Evolutionary conservation across 1,284 basidiomycete genomes (phyloP).

Genomic region (Papiliotrema flavescens): DNA sequence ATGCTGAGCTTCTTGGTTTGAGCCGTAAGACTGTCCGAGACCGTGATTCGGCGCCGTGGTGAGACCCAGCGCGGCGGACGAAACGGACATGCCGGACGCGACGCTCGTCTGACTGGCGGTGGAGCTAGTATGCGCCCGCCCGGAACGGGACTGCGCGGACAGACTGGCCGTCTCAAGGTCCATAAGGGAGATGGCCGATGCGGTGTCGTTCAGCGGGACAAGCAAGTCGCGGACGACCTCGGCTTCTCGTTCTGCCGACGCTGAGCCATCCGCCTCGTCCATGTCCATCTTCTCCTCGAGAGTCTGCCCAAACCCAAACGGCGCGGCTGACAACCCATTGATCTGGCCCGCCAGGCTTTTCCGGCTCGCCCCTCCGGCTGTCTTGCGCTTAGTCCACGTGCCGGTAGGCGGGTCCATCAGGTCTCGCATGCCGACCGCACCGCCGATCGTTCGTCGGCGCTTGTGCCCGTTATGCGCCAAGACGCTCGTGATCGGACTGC

Average conservation of each 20-base stretch:
- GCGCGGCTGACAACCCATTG: too few species aligned
- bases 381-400: constrained; percentile 12
- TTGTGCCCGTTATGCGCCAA: constrained; percentile 39
- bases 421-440: constrained; percentile 19
- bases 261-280: too few species aligned
- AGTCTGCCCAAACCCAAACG: constrained; percentile 17
- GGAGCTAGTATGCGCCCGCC: constrained; percentile 20
- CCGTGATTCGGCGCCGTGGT: not conserved
- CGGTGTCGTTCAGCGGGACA: constrained; percentile 21
- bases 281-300: constrained; percentile 17
- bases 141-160: constrained; percentile 1
- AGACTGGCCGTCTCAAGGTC: constrained; percentile 16
- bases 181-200: constrained; percentile 2
- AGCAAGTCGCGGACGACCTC: constrained; percentile 16
- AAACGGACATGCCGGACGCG: constrained; percentile 20
- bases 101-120: constrained; percentile 28
- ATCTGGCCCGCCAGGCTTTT: constrained; percentile 10
- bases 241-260: too few species aligned
- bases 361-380: constrained; percentile 17
- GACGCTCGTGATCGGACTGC: constrained; percentile 36
- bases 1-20: too few species aligned
- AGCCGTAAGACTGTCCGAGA: too few species aligned
- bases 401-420: constrained; percentile 13
- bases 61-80: too few species aligned
- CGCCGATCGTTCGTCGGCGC: constrained; percentile 38